Conservation (phyloP, 148 eudicot species). For the Camellia japonica region DNA sequence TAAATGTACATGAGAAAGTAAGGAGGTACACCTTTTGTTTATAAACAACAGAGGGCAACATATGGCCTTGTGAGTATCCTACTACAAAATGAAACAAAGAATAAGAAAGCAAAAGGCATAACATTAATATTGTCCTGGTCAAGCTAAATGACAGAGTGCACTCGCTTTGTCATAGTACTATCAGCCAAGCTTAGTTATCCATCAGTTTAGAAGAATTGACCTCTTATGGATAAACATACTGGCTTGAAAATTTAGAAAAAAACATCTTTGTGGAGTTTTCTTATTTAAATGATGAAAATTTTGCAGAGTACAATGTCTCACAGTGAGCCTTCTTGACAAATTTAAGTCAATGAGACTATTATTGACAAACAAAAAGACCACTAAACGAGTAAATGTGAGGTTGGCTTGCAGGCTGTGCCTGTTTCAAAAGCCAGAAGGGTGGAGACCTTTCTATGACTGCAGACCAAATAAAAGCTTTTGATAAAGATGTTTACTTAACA, state of each 20-base stretch:
- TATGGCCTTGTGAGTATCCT: neutral
- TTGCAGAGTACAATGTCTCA: neutral
- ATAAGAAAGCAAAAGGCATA: neutral
- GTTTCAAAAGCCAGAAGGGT: no score
- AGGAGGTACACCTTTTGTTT: neutral
- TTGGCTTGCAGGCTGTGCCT: no score
- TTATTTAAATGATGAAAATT: neutral
- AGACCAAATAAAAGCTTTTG: neutral
- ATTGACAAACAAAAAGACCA: slow-evolving; percentile 7
- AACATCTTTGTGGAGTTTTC: neutral
- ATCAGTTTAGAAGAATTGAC: neutral
- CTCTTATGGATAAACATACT: neutral
- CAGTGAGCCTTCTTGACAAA: neutral
- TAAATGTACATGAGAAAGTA: neutral
- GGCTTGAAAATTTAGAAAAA: neutral
- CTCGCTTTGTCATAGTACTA: neutral
- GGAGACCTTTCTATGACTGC: neutral
- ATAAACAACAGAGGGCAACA: neutral
- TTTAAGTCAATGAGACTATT: neutral
- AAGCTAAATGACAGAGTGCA: neutral
- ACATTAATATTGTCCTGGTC: neutral
- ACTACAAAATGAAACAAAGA: neutral
- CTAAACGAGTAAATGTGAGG: neutral
- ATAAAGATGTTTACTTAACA: neutral
- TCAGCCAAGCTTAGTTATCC: neutral